Conservation (phyloP, 345 rosid species). For the Xanthoceras sorbifolium region DNA sequence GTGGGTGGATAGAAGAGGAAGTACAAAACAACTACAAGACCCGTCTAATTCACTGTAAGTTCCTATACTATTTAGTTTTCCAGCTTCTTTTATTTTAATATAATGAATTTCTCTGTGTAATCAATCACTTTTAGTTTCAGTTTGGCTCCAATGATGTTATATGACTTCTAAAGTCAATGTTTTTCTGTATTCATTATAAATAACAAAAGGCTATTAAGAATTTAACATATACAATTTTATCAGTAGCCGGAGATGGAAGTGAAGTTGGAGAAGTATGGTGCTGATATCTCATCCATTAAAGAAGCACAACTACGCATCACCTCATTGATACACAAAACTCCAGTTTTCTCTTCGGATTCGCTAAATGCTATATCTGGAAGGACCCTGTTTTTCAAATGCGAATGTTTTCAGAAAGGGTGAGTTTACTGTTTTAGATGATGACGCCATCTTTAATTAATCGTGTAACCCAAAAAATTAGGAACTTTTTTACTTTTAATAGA, state of each 20-base stretch:
- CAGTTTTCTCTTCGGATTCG: constrained; percentile 69
- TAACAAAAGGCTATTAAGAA: too few species aligned
- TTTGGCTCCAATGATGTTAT: too few species aligned
- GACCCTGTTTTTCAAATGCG: constrained; percentile 79
- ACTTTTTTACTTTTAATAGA: constrained; percentile 33
- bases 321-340: constrained; percentile 64
- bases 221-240: too few species aligned
- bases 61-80: not conserved
- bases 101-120: too few species aligned
- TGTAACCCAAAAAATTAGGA: not conserved
- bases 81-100: not conserved
- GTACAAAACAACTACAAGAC: not conserved
- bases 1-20: not conserved
- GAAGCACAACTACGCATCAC: constrained; percentile 67
- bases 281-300: constrained; percentile 70
- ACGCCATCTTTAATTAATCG: not conserved
- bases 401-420: constrained; percentile 90
- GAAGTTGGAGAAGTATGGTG: constrained; percentile 60
- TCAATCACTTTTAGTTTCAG: too few species aligned
- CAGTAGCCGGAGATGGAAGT: constrained; percentile 39
- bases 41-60: not conserved
- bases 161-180: too few species aligned
- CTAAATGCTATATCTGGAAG: constrained; percentile 61
- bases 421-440: not conserved
- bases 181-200: too few species aligned